These are phyloP conservation scores for Colletotrichum sp. DNA, from an alignment of 2,329 filamentous ascomycete species.

Conservation along the genomic window DNA sequence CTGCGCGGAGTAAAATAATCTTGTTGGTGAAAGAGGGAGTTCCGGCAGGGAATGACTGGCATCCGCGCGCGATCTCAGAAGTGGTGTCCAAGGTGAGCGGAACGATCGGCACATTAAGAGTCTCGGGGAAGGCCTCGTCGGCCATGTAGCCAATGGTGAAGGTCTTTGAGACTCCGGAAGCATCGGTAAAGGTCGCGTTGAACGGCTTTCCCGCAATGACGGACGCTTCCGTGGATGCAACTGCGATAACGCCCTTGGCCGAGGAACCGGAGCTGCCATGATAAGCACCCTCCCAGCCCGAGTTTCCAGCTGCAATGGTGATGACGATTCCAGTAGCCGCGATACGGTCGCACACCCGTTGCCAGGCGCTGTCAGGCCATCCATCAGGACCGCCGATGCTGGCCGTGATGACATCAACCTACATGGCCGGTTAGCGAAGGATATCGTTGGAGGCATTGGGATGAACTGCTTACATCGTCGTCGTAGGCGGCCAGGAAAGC, in stretches of 20 bases:
- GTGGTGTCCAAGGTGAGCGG: conserved; percentile 24
- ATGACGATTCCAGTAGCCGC: conserved; percentile 46
- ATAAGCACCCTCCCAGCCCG: conserved; percentile 45
- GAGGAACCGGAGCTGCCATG: conserved; percentile 42
- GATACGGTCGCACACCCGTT: conserved; percentile 34
- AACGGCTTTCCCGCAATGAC: not conserved
- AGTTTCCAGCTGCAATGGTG: conserved; percentile 49
- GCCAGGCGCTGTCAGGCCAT: conserved; percentile 29
- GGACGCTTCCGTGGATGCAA: conserved; percentile 43
- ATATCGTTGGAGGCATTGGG: fast-evolving
- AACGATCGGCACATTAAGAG: conserved; percentile 27
- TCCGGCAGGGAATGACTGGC: conserved; percentile 41
- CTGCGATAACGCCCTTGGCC: conserved; percentile 45
- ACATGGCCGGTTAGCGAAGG: not conserved
- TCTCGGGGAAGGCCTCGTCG: not conserved
- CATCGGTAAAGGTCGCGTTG: not conserved
- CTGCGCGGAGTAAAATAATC: conserved; percentile 45
- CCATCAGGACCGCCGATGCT: conserved; percentile 23
- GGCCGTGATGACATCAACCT: conserved; percentile 28
- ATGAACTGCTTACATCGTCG: not conserved
- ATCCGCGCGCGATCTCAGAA: not conserved
- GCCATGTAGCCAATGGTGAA: conserved; percentile 6
- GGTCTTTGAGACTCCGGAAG: not conserved
- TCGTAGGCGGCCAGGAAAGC: conserved; percentile 11
- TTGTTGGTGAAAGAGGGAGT: conserved; percentile 42